A percentile compares a stretch with the other conserved stretches of the same genome.
phyloP scores from a whole-genome alignment of 2,329 filamentous ascomycete genomes.

The Colletotrichum agaves region DNA sequence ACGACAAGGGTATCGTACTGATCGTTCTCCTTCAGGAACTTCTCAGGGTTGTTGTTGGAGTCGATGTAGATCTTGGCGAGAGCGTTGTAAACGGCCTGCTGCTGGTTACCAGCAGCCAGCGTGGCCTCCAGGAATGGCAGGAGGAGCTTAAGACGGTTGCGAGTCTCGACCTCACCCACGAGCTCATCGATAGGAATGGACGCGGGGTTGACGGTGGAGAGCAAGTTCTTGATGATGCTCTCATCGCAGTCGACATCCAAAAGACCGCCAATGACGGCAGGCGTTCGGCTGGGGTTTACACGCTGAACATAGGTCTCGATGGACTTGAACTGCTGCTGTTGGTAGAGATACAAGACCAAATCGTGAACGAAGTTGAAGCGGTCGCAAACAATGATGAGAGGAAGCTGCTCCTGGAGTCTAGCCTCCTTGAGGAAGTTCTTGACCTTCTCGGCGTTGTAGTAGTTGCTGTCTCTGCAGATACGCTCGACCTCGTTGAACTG shows the following conservation, averaged over 20 bases:
- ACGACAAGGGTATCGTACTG: slow-evolving; percentile 92
- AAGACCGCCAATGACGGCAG: slow-evolving; percentile 90
- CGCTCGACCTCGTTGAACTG: slow-evolving; percentile 97
- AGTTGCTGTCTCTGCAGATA: slow-evolving; percentile 92
- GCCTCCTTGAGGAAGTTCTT: slow-evolving; percentile 99
- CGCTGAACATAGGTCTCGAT: slow-evolving; percentile 98
- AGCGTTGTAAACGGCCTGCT: slow-evolving; percentile 96
- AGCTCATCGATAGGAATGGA: slow-evolving; percentile 95
- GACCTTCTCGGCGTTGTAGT: slow-evolving; percentile 92
- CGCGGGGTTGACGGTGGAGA: slow-evolving; percentile 84
- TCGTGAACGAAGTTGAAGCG: slow-evolving; percentile 99
- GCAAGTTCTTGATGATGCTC: slow-evolving; percentile 90
- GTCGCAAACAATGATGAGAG: slow-evolving; percentile 97
- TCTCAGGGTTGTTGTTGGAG: slow-evolving; percentile 97
- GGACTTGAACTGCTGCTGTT: slow-evolving; percentile 99
- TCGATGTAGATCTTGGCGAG: slow-evolving; percentile 99
- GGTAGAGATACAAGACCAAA: slow-evolving; percentile 94
- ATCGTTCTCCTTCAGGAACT: slow-evolving; percentile 97
- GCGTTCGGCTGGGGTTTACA: slow-evolving; percentile 91
- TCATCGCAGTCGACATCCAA: slow-evolving; percentile 98
- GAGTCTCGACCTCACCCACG: slow-evolving; percentile 91
- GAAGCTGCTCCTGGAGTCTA: slow-evolving; percentile 88
- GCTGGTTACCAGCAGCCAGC: slow-evolving; percentile 88
- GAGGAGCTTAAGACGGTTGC: slow-evolving; percentile 94
- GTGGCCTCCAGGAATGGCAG: slow-evolving; percentile 96